Evolutionary conservation across 2,329 filamentous ascomycete species (phyloP), one percentile per base, ranked within the genome.

Genomic region (Teratosphaeriaceae sp.): DNA sequence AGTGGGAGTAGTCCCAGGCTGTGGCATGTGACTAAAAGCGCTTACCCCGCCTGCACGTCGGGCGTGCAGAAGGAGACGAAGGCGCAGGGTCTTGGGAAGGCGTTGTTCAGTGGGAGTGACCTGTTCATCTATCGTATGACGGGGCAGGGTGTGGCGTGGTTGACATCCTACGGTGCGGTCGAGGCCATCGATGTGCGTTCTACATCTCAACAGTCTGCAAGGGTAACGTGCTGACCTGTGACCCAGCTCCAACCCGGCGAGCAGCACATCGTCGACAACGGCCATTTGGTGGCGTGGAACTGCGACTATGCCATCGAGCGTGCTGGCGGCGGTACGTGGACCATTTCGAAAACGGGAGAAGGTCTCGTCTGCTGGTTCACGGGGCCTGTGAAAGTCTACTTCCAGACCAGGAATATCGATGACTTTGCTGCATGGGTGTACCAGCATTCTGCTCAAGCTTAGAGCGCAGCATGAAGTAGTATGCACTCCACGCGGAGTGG

Each of bases 321-420:
- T n/a, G 84, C 90, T 2, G 81, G 89, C 0, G 90, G 85, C 2
- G 90, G 90, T 2, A 88, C 89, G 23, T 79, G 96, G 50, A 82
- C 96, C 5, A 88, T 85, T 5, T 80, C 94, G 18, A 79, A 81
- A 21, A 81, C 85, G 0, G 83, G 76, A 0, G 90, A 97, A 65
- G 90, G 90, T 0, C 69, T 96, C 26, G 88, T 94, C 4, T 96
- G 90, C 71, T 92, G 88, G 60, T 96, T 96, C 53, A 88, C 82
- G 0, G 88, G 75, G 0, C 90, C 89, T 0, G 90, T 90, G 1
- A 90, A 87, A 0, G 76, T 96, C 0, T 96, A 88, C 57, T 73
- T 96, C 53, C 90, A 97, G 66, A 96, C 89, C 1, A 79, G 90
- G 48, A 96, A 95, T 60, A 74, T 86, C 40, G 77, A 80, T 9